Evolutionary conservation across 1,284 basidiomycete genomes (phyloP).

Genomic region (Volvariella surrecta): DNA sequence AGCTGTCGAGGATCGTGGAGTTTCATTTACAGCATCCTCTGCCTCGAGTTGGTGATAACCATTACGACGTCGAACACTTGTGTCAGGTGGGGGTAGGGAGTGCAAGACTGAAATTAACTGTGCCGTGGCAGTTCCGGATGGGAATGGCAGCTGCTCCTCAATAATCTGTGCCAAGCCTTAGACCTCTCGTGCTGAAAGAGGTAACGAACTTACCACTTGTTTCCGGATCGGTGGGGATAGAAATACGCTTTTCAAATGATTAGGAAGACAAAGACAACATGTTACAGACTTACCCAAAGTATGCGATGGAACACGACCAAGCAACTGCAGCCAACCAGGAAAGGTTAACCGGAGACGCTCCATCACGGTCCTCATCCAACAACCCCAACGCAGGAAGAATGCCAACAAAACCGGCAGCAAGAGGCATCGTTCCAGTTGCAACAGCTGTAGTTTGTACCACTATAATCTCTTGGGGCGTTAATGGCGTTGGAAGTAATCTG

Average conservation of each 20-base stretch:
- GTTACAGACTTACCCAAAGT: constrained; percentile 67
- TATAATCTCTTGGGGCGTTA: constrained; percentile 86
- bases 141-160: constrained; percentile 89
- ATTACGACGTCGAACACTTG: constrained; percentile 38
- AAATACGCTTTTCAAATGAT: constrained; percentile 59
- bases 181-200: constrained; percentile 1
- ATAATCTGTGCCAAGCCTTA: constrained; percentile 54
- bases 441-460: constrained; percentile 94
- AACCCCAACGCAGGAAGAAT: constrained; percentile 87
- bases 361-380: constrained; percentile 69
- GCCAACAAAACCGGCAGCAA: constrained; percentile 92
- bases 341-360: constrained; percentile 66
- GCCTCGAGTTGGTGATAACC: constrained; percentile 40
- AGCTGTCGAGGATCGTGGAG: constrained; percentile 7
- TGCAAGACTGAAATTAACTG: constrained; percentile 94
- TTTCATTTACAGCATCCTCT: constrained; percentile 22
- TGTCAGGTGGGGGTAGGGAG: constrained; percentile 55
- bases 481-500: constrained; percentile 58
- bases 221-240: constrained; percentile 88
- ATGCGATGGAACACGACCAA: constrained; percentile 86
- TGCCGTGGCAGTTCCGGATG: constrained; percentile 94
- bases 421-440: constrained; percentile 86
- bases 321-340: constrained; percentile 64
- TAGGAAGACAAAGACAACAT: constrained; percentile 1
- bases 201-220: constrained; percentile 64